These are phyloP conservation scores for Geotrichum carabidarum DNA, from an alignment of 1,139 yeast genomes.

Conservation along the genomic window DNA sequence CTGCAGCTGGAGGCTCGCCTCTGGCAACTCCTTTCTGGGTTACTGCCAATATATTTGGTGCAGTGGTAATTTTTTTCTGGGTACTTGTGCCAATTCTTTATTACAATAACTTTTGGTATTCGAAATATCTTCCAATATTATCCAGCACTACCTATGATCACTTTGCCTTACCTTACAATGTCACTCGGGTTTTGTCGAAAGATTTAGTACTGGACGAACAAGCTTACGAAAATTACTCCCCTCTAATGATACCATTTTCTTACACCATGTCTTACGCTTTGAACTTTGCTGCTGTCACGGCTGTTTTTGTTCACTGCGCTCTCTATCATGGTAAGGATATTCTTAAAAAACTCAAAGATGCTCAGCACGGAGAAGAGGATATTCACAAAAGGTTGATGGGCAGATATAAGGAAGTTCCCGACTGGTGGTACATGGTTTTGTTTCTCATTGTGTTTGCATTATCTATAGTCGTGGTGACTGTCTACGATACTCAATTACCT, in stretches of 20 bases:
- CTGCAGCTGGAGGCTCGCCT: constrained; percentile 39
- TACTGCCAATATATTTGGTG: constrained; percentile 42
- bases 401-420: constrained; percentile 44
- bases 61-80: constrained; percentile 36
- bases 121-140: constrained; percentile 46
- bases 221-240: constrained; percentile 39
- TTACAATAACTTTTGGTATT: constrained; percentile 44
- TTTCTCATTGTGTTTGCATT: constrained; percentile 42
- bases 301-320: constrained; percentile 46
- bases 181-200: constrained; percentile 41
- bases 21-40: constrained; percentile 53
- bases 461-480: constrained; percentile 38
- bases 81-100: constrained; percentile 40
- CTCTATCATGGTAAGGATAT: constrained; percentile 46
- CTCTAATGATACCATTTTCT: constrained; percentile 51
- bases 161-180: constrained; percentile 39
- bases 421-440: constrained; percentile 38
- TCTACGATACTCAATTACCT: constrained; percentile 43
- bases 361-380: constrained; percentile 18
- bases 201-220: constrained; percentile 41
- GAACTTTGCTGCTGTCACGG: constrained; percentile 49
- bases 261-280: constrained; percentile 33
- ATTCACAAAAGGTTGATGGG: constrained; percentile 49
- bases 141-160: constrained; percentile 42
- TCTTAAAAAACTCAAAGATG: constrained; percentile 14